Conservation (phyloP, 257 asterid species). For the Plantago major region DNA sequence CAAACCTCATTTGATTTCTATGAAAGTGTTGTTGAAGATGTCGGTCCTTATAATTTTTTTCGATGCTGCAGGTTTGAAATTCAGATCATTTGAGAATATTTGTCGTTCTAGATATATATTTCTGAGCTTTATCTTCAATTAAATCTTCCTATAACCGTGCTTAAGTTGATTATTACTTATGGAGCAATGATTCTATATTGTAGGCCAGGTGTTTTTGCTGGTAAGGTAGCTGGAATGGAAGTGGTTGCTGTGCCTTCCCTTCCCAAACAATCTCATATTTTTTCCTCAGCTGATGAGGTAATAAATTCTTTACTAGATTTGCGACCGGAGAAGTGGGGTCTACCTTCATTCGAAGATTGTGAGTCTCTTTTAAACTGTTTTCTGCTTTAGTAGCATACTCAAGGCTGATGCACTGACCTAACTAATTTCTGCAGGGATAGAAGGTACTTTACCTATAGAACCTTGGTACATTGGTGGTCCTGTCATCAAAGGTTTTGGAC, state of each 20-base stretch:
- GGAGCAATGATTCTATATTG: constrained; percentile 11
- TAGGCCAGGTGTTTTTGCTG: constrained; percentile 86
- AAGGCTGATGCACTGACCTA: constrained; percentile 14
- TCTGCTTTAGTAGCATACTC: neutral
- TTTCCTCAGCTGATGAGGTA: constrained; percentile 70
- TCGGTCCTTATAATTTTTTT: neutral
- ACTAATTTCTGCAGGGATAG: constrained; percentile 55
- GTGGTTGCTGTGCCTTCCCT: constrained; percentile 91
- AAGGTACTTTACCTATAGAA: constrained; percentile 70
- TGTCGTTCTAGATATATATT: constrained; percentile 36
- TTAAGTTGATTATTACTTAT: neutral
- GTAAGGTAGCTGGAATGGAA: constrained; percentile 88
- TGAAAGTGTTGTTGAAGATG: constrained; percentile 8
- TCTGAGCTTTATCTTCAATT: neutral
- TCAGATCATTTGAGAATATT: constrained; percentile 80
- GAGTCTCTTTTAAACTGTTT: constrained; percentile 26
- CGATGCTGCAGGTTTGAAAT: constrained; percentile 39
- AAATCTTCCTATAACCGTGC: neutral
- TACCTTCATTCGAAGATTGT: constrained; percentile 88
- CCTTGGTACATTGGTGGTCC: constrained; percentile 95
- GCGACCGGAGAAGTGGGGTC: constrained; percentile 76
- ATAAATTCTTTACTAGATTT: constrained; percentile 77
- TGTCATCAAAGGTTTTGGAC: no score
- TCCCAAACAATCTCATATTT: constrained; percentile 78
- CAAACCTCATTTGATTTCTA: constrained; percentile 8